phyloP scores from a whole-genome alignment of 352 stramenopile species.

The Hyaloperonospora brassicae region DNA sequence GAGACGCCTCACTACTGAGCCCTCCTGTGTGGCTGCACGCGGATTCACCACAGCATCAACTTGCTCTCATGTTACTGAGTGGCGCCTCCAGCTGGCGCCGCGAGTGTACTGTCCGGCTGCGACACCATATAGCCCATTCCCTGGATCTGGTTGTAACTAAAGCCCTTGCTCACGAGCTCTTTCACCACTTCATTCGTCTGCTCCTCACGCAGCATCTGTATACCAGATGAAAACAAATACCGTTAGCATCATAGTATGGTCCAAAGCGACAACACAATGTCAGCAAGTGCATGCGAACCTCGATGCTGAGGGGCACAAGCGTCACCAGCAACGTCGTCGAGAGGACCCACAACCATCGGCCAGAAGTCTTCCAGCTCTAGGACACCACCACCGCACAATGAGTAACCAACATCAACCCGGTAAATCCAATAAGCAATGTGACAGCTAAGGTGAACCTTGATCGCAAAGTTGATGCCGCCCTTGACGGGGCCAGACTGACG shows the following conservation, averaged over 20 bases:
- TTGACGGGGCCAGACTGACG: slow-evolving; percentile 56
- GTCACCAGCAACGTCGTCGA: slow-evolving; percentile 81
- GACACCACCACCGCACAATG: slow-evolving; percentile 13
- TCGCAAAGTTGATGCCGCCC: slow-evolving; percentile 44
- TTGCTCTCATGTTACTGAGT: slow-evolving; percentile 33
- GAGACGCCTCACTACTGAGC: neutral
- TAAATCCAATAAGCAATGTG: slow-evolving; percentile 1
- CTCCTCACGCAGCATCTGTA: slow-evolving; percentile 68
- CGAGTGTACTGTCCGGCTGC: slow-evolving; percentile 57
- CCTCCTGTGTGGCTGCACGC: slow-evolving; percentile 3
- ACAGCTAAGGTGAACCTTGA: slow-evolving; percentile 23
- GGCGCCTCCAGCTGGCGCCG: slow-evolving; percentile 29
- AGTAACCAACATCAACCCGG: neutral
- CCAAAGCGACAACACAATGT: too few species aligned
- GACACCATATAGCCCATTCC: slow-evolving; percentile 76
- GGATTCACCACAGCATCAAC: neutral
- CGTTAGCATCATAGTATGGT: too few species aligned
- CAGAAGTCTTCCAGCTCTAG: slow-evolving; percentile 49
- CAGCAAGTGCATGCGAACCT: slow-evolving; percentile 49
- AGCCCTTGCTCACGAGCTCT: slow-evolving; percentile 73
- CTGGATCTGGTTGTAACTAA: slow-evolving; percentile 79
- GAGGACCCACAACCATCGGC: slow-evolving; percentile 72
- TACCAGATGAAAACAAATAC: too few species aligned
- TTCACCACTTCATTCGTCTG: slow-evolving; percentile 82
- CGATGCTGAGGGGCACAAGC: slow-evolving; percentile 78